These are phyloP conservation scores for Globisporangium canariense DNA, from an alignment of 352 stramenopile species.

Conservation along the genomic window DNA sequence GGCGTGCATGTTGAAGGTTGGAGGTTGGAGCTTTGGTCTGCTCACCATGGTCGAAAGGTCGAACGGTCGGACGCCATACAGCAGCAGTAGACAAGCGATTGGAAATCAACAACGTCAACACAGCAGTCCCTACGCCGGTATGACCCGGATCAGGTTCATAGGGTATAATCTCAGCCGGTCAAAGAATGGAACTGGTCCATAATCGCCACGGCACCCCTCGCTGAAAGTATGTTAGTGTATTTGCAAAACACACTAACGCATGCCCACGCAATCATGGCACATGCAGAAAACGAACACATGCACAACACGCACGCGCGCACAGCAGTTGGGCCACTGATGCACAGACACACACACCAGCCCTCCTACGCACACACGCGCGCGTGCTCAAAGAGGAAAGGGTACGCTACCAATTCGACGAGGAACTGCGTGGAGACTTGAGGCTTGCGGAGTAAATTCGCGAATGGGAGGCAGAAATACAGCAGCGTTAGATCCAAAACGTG, in stretches of 20 bases:
- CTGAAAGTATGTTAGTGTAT: slow-evolving; percentile 41
- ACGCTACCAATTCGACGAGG: slow-evolving; percentile 16
- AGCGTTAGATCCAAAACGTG: neutral
- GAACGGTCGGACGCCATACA: neutral
- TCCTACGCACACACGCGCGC: too few species aligned
- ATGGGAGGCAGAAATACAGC: neutral
- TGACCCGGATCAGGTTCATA: slow-evolving; percentile 66
- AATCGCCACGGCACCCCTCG: slow-evolving; percentile 48
- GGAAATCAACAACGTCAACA: slow-evolving; percentile 31
- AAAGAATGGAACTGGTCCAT: slow-evolving; percentile 48
- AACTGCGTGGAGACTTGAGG: slow-evolving; percentile 13
- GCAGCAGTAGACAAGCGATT: slow-evolving; percentile 7
- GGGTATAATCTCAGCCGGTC: slow-evolving; percentile 65
- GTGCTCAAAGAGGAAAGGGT: slow-evolving; percentile 7
- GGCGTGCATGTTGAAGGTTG: slow-evolving; percentile 30
- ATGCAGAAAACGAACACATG: neutral
- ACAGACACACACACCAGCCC: neutral
- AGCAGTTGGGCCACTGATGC: neutral
- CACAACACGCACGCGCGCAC: neutral
- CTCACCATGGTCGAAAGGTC: neutral
- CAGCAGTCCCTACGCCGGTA: slow-evolving; percentile 65
- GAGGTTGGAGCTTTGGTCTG: slow-evolving; percentile 1
- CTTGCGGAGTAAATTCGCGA: slow-evolving; percentile 17
- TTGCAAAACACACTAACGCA: slow-evolving; percentile 4
- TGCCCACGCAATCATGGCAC: neutral